Percentiles rank a stretch among this genome's conserved stretches.
Conservation (phyloP, 306 rosid species). For the Rosa multiflora region DNA sequence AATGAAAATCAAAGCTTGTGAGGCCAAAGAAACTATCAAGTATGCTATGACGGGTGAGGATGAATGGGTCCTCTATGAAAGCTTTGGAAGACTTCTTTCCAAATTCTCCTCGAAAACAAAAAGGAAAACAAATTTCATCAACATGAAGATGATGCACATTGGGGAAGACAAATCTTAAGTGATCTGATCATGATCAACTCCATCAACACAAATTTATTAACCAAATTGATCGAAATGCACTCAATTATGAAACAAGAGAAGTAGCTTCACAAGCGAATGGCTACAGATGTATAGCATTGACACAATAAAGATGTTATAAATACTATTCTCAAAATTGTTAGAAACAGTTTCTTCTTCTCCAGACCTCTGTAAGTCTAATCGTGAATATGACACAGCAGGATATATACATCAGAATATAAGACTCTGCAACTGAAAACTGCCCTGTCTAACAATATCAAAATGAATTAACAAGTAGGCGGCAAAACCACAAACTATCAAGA, state of each 20-base stretch:
- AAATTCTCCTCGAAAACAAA: background rate
- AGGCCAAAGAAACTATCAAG: background rate
- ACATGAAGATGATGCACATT: background rate
- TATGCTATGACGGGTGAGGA: too few species aligned
- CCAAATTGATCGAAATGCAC: background rate
- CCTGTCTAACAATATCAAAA: constrained; percentile 1
- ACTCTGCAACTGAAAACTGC: background rate
- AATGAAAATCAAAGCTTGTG: too few species aligned
- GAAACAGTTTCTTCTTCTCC: background rate
- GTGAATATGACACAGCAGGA: constrained; percentile 4
- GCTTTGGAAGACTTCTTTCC: background rate
- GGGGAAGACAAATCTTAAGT: background rate
- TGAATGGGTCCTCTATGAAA: background rate
- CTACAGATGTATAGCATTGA: too few species aligned
- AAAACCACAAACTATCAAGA: constrained; percentile 38
- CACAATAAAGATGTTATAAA: background rate
- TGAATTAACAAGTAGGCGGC: background rate
- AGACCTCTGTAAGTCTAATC: background rate
- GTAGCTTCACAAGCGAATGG: background rate
- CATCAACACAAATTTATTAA: background rate
- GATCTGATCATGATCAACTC: background rate
- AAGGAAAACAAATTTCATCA: background rate
- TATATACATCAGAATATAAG: constrained; percentile 9
- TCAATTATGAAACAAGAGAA: background rate
- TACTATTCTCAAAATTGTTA: background rate